phyloP scores from a whole-genome alignment of 208 protist genomes.

The Entamoeba dispar region DNA sequence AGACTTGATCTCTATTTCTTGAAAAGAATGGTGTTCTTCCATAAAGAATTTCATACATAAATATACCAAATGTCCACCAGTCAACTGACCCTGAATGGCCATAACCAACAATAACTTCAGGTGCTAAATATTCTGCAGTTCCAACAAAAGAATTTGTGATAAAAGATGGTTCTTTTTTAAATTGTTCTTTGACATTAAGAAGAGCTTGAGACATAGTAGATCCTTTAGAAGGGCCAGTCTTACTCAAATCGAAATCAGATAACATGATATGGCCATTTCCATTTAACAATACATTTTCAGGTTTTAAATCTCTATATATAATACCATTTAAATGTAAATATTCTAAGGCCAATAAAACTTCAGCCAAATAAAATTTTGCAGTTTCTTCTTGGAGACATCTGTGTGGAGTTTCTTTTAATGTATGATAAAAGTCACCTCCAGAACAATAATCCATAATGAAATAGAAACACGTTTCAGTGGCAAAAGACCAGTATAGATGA shows the following conservation, averaged over 20 bases:
- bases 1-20: neutral
- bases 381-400: neutral
- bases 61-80: constrained; percentile 9
- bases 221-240: neutral
- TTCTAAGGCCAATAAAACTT: constrained; percentile 43
- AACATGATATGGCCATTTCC: constrained; percentile 49
- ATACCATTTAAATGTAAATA: constrained; percentile 47
- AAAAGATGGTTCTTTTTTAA: neutral
- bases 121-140: constrained; percentile 41
- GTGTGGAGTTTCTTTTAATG: constrained; percentile 22
- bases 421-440: constrained; percentile 44
- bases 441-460: constrained; percentile 47
- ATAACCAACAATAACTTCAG: constrained; percentile 31
- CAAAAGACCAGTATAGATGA: constrained; percentile 32
- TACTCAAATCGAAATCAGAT: constrained; percentile 69
- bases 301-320: constrained; percentile 68
- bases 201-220: neutral
- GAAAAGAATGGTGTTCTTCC: constrained; percentile 11
- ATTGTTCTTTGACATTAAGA: neutral
- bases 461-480: constrained; percentile 37
- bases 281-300: constrained; percentile 64
- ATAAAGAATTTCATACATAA: constrained; percentile 1
- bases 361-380: constrained; percentile 24
- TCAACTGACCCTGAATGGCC: constrained; percentile 21
- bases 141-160: constrained; percentile 12